phyloP scores from a whole-genome alignment of 768 basidiomycete genomes.

The Suillus placidus region DNA sequence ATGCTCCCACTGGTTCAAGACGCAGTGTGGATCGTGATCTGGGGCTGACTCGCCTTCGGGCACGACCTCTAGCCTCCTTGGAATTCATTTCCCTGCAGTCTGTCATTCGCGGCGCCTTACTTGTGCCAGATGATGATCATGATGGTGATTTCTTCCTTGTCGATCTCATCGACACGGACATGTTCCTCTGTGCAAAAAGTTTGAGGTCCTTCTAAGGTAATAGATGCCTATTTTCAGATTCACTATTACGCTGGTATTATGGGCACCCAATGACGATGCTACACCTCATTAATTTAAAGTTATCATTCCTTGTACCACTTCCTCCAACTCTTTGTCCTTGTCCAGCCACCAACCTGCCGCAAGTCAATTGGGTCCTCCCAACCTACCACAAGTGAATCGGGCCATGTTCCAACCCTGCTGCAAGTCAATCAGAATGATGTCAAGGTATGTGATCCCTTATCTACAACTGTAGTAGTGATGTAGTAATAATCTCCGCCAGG shows the following conservation, averaged over 20 bases:
- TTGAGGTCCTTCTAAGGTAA: neutral
- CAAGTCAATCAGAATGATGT: too few species aligned
- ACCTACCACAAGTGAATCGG: too few species aligned
- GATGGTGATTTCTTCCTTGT: conserved; percentile 28
- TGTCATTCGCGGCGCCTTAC: neutral
- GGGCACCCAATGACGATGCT: too few species aligned
- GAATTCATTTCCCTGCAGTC: conserved; percentile 9
- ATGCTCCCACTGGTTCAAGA: conserved; percentile 15
- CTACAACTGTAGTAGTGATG: neutral
- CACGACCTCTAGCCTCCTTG: neutral
- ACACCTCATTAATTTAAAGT: too few species aligned
- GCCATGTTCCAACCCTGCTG: too few species aligned
- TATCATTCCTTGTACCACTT: too few species aligned
- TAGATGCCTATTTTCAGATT: too few species aligned
- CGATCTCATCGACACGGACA: conserved; percentile 34
- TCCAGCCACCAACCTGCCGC: too few species aligned
- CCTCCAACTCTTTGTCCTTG: too few species aligned
- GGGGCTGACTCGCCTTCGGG: conserved; percentile 16
- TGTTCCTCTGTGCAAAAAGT: conserved; percentile 19
- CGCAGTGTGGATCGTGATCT: conserved; percentile 24
- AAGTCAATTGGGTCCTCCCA: too few species aligned
- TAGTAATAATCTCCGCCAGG: neutral
- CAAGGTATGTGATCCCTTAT: too few species aligned
- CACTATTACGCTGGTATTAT: too few species aligned
- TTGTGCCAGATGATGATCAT: conserved; percentile 9